These are phyloP conservation scores for Tinospora cordifolia DNA, from an alignment of 164 flowering plant genomes.

Conservation along the genomic window DNA sequence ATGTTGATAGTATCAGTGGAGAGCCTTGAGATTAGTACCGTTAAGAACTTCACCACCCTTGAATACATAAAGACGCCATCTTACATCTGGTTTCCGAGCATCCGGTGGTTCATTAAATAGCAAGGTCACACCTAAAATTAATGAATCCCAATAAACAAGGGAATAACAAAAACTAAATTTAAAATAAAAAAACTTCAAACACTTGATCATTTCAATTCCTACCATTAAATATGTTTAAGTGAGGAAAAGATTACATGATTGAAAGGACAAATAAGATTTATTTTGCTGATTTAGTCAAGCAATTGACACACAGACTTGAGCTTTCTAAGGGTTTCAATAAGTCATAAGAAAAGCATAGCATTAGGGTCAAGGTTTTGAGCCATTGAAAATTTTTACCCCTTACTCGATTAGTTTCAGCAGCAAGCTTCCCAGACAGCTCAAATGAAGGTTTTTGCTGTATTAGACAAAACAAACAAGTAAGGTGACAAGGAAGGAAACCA, in stretches of 20 bases:
- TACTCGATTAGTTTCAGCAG: slow-evolving; percentile 92
- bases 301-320: not conserved
- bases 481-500: not conserved
- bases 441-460: slow-evolving; percentile 94
- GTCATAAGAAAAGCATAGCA: not conserved
- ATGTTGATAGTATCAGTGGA: not conserved
- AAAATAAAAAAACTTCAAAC: slow-evolving; percentile 18
- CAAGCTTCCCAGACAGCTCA: slow-evolving; percentile 98
- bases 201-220: slow-evolving; percentile 13
- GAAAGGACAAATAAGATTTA: not conserved
- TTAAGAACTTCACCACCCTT: slow-evolving; percentile 87
- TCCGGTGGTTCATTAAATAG: slow-evolving; percentile 89
- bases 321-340: not conserved
- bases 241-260: not conserved
- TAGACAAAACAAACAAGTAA: not conserved
- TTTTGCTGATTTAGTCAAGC: not conserved
- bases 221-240: not conserved
- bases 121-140: slow-evolving; percentile 70
- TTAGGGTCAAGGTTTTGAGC: not conserved
- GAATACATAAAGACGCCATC: slow-evolving; percentile 96
- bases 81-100: slow-evolving; percentile 76
- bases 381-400: slow-evolving; percentile 43
- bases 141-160: slow-evolving; percentile 21
- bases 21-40: slow-evolving; percentile 33
- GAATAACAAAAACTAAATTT: too few species aligned